phyloP scores from a whole-genome alignment of 345 rosid species.

The Triadica sebifera region DNA sequence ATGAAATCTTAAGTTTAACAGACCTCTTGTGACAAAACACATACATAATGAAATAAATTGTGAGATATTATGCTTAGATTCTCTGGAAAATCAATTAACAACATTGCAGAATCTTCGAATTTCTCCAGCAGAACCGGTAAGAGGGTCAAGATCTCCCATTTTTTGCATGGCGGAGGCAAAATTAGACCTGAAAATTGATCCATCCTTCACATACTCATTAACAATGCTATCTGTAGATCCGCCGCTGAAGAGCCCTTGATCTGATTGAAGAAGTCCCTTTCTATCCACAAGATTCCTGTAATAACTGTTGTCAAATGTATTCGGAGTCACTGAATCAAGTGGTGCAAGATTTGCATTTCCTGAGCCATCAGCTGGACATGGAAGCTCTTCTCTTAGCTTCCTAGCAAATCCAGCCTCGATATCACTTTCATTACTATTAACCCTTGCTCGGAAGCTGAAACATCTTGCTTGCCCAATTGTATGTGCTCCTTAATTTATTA shows the following conservation, averaged over 20 bases:
- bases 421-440: not conserved
- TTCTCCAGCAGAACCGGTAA: slow-evolving; percentile 1
- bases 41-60: no score
- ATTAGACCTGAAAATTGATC: not conserved
- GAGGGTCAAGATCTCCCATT: not conserved
- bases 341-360: not conserved
- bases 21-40: no score
- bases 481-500: not conserved
- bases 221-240: not conserved
- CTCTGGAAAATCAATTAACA: not conserved
- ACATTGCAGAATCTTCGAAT: not conserved
- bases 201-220: not conserved
- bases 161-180: not conserved
- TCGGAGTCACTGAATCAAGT: not conserved
- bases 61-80: no score
- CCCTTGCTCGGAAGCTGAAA: not conserved
- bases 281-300: not conserved
- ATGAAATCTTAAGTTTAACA: no score
- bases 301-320: not conserved
- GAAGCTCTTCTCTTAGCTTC: no score
- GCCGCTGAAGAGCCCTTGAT: not conserved
- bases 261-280: slow-evolving; percentile 3
- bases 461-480: slow-evolving; percentile 5
- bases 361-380: no score
- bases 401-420: not conserved